Conservation (phyloP, 2,329 filamentous ascomycete species). For the Fusarium pininemorale region DNA sequence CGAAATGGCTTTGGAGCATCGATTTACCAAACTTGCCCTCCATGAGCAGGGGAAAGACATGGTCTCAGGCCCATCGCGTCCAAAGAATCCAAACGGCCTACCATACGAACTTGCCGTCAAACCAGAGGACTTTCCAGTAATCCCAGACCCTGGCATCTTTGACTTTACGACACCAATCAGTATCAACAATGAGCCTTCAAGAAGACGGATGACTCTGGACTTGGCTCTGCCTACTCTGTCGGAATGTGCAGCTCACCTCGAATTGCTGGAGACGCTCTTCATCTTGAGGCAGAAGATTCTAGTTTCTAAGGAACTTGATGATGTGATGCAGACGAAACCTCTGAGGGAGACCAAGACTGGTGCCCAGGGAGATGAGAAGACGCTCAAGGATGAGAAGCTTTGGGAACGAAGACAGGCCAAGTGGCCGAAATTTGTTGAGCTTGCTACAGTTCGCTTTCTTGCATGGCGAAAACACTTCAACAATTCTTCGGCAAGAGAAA, state of each 20-base stretch:
- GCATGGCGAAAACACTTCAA: slow-evolving; percentile 32
- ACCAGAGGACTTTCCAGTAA: background rate
- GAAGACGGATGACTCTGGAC: fast-evolving
- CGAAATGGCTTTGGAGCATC: slow-evolving; percentile 12
- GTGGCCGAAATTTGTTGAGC: slow-evolving; percentile 42
- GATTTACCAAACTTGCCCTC: background rate
- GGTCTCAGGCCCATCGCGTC: background rate
- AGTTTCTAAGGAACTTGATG: slow-evolving; percentile 29
- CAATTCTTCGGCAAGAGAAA: background rate
- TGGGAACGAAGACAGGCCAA: slow-evolving; percentile 33
- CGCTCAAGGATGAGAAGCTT: slow-evolving; percentile 30
- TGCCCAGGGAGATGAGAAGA: slow-evolving; percentile 25
- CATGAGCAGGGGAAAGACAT: slow-evolving; percentile 14
- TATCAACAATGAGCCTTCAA: fast-evolving
- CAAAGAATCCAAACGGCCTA: background rate
- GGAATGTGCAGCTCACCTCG: slow-evolving; percentile 58
- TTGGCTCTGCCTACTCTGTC: background rate
- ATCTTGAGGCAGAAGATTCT: slow-evolving; percentile 54
- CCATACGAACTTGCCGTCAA: background rate
- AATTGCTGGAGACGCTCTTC: slow-evolving; percentile 66
- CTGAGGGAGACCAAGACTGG: slow-evolving; percentile 23
- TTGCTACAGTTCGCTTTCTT: slow-evolving; percentile 42
- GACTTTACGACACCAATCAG: background rate
- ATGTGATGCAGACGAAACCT: slow-evolving; percentile 27
- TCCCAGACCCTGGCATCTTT: slow-evolving; percentile 2